Conservation (phyloP, 306 rosid genomes). For the apple (Malus domestica) region DNA sequence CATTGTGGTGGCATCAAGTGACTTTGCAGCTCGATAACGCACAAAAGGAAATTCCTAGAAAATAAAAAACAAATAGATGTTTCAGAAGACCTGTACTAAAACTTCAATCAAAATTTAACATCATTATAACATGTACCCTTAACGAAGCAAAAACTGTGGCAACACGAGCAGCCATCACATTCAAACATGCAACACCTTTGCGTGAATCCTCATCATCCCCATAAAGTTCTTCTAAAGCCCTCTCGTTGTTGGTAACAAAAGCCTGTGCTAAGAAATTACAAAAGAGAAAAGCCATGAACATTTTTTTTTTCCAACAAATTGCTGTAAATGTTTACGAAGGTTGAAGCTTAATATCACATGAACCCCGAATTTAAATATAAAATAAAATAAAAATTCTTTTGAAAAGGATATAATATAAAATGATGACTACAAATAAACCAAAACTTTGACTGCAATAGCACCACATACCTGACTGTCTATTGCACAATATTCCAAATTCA, state of each 20-base stretch:
- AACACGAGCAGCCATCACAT: slow-evolving; percentile 70
- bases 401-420: background rate
- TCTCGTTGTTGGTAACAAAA: slow-evolving; percentile 83
- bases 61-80: slow-evolving; percentile 15
- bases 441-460: slow-evolving; percentile 13
- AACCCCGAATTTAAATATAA: background rate
- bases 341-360: background rate
- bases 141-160: slow-evolving; percentile 96
- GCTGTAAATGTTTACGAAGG: background rate
- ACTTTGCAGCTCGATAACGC: slow-evolving; percentile 88
- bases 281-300: slow-evolving; percentile 8
- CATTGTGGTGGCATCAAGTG: slow-evolving; percentile 88
- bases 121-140: slow-evolving; percentile 43
- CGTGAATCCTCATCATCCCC: slow-evolving; percentile 72
- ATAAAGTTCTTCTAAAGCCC: slow-evolving; percentile 81
- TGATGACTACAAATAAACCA: slow-evolving; percentile 4
- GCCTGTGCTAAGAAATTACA: slow-evolving; percentile 48
- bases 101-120: slow-evolving; percentile 6
- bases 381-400: background rate
- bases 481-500: slow-evolving; percentile 95
- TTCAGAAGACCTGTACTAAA: slow-evolving; percentile 27
- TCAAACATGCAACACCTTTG: slow-evolving; percentile 62
- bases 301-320: background rate
- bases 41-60: slow-evolving; percentile 74
- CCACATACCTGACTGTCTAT: slow-evolving; percentile 86